These are phyloP conservation scores for Aspergillus brasiliensis DNA, from an alignment of 2,329 filamentous ascomycete genomes.

Conservation along the genomic window DNA sequence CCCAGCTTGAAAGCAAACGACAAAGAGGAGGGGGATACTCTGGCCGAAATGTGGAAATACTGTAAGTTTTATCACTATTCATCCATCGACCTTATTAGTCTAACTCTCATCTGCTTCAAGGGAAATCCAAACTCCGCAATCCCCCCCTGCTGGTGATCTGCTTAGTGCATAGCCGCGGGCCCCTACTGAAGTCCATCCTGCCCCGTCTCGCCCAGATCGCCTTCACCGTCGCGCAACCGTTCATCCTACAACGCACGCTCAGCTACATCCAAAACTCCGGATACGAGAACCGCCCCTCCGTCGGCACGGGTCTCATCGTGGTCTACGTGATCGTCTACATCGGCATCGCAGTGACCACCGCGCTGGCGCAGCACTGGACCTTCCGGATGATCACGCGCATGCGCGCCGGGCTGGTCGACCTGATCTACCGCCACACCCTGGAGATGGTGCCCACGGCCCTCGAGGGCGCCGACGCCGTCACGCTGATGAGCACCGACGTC, in stretches of 20 bases:
- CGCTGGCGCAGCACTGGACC: constrained; percentile 11
- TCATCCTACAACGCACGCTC: constrained; percentile 38
- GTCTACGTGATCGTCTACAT: constrained; percentile 46
- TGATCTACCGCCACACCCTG: constrained; percentile 39
- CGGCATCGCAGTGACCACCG: constrained; percentile 43
- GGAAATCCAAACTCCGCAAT: not conserved
- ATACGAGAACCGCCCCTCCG: constrained; percentile 15
- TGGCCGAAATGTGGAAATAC: not conserved
- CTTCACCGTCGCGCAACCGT: constrained; percentile 51
- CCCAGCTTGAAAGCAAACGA: not conserved
- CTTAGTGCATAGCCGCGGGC: not conserved
- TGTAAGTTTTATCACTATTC: not conserved
- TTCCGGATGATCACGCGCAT: constrained; percentile 14
- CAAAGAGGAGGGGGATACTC: not conserved
- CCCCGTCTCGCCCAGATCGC: constrained; percentile 44
- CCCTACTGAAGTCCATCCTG: constrained; percentile 26
- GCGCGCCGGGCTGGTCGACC: constrained; percentile 6
- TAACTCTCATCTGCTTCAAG: not conserved
- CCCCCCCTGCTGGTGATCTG: not conserved
- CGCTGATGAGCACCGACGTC: constrained; percentile 38
- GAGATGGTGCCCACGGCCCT: constrained; percentile 16
- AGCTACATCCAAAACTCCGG: constrained; percentile 19
- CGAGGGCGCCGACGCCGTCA: constrained; percentile 28
- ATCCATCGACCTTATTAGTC: not conserved
- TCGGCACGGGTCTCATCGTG: constrained; percentile 40